phyloP scores from a whole-genome alignment of 1,284 basidiomycete genomes.

The Ceratobasidium theobromae region DNA sequence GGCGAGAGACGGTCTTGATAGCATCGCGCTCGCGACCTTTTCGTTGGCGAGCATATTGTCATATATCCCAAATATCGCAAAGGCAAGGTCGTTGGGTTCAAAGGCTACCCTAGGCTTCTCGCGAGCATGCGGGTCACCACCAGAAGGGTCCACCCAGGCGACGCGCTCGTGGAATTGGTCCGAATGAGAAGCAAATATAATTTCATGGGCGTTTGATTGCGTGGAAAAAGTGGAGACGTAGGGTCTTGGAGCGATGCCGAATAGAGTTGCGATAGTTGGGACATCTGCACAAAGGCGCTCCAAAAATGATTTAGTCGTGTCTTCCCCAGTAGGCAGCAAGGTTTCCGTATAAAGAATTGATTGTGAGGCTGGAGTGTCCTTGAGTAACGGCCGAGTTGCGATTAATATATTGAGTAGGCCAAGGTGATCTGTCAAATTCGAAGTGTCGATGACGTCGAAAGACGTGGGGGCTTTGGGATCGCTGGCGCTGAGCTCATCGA shows the following conservation, averaged over 20 bases:
- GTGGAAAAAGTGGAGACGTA: slow-evolving; percentile 4
- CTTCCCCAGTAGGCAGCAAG: background rate
- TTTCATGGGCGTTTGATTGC: slow-evolving; percentile 3
- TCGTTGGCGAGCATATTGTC: slow-evolving; percentile 1
- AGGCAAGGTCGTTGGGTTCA: background rate
- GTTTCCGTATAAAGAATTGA: slow-evolving; percentile 10
- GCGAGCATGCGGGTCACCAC: background rate
- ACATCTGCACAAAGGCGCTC: slow-evolving; percentile 1
- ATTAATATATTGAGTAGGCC: slow-evolving; percentile 12
- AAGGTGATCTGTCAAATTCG: slow-evolving; percentile 13
- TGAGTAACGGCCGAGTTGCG: background rate
- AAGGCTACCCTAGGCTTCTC: background rate
- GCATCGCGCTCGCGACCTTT: background rate
- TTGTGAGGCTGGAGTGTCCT: background rate
- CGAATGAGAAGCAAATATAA: background rate
- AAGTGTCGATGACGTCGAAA: slow-evolving; percentile 25
- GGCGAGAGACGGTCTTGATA: background rate
- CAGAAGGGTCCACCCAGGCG: slow-evolving; percentile 1
- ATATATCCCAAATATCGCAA: slow-evolving; percentile 1
- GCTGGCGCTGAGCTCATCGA: background rate
- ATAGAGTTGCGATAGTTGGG: background rate
- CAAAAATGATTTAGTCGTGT: background rate
- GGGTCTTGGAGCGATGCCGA: background rate
- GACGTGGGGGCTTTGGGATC: background rate
- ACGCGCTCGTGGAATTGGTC: background rate